Percentiles rank a stretch among this genome's conserved stretches.
phyloP scores from a whole-genome alignment of 768 basidiomycete species.

The Pluteus cervinus region DNA sequence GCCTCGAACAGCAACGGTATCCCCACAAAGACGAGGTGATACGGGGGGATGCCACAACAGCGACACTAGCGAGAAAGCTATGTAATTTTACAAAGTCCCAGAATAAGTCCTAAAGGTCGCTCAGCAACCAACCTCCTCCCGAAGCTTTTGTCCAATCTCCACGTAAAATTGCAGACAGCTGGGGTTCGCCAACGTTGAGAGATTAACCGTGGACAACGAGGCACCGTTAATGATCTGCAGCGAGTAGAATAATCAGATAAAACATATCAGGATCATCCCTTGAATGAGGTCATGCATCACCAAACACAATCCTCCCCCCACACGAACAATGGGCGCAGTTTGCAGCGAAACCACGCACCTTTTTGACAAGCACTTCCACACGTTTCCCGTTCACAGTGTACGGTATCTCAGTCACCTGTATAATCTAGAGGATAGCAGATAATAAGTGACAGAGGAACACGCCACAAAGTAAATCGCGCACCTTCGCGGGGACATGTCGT shows the following conservation, averaged over 20 bases:
- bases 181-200: constrained; percentile 67
- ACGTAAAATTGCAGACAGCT: constrained; percentile 61
- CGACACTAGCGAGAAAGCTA: no score
- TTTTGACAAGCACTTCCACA: constrained; percentile 75
- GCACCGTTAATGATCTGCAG: constrained; percentile 74
- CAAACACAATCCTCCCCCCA: no score
- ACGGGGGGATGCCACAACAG: no score
- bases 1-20: no score
- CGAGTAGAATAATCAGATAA: no score
- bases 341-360: no score
- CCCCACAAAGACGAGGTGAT: no score
- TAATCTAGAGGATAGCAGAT: constrained; percentile 37
- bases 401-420: constrained; percentile 66
- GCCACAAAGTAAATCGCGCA: constrained; percentile 24
- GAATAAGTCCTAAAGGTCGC: constrained; percentile 6
- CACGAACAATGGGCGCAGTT: no score
- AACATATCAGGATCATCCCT: constrained; percentile 5
- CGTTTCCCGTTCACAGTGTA: constrained; percentile 80
- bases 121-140: constrained; percentile 33
- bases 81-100: constrained; percentile 4
- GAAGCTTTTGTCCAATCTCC: constrained; percentile 42
- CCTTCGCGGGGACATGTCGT: constrained; percentile 71
- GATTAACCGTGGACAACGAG: constrained; percentile 60
- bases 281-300: no score
- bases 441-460: constrained; percentile 5